Evolutionary conservation across 139 green algal genomes (phyloP).

Genomic region (Picochlorum sp.): DNA sequence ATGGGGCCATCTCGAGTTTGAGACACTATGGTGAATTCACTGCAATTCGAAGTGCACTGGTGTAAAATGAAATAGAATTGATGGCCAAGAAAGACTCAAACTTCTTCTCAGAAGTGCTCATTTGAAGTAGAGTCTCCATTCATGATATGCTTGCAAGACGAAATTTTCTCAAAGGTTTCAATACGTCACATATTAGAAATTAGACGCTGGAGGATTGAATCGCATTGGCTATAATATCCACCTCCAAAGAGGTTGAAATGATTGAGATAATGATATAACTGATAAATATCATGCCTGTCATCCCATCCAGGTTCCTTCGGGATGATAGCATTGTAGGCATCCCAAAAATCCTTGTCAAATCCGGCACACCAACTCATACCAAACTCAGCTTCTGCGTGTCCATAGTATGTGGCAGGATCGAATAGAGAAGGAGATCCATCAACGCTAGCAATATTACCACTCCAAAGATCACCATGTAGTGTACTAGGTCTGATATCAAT

Average conservation of each 20-base stretch:
- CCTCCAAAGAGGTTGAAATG: slow-evolving; percentile 84
- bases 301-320: slow-evolving; percentile 59
- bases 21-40: no score
- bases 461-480: slow-evolving; percentile 95
- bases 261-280: slow-evolving; percentile 89
- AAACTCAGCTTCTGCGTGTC: slow-evolving; percentile 91
- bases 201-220: slow-evolving; percentile 33
- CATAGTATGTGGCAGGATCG: slow-evolving; percentile 80
- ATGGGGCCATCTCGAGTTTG: no score
- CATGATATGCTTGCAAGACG: no score
- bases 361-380: slow-evolving; percentile 75
- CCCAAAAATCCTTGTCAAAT: slow-evolving; percentile 49
- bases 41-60: no score
- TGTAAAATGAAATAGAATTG: no score
- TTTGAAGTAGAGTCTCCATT: no score
- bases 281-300: slow-evolving; percentile 66
- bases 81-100: no score
- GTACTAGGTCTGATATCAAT: slow-evolving; percentile 39
- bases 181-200: slow-evolving; percentile 11
- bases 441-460: slow-evolving; percentile 78
- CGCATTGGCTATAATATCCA: slow-evolving; percentile 41
- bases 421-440: slow-evolving; percentile 67
- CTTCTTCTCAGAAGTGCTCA: no score
- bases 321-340: slow-evolving; percentile 53
- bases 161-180: no score